Conservation (phyloP, 345 rosid genomes). For the Rubroshorea leprosula region DNA sequence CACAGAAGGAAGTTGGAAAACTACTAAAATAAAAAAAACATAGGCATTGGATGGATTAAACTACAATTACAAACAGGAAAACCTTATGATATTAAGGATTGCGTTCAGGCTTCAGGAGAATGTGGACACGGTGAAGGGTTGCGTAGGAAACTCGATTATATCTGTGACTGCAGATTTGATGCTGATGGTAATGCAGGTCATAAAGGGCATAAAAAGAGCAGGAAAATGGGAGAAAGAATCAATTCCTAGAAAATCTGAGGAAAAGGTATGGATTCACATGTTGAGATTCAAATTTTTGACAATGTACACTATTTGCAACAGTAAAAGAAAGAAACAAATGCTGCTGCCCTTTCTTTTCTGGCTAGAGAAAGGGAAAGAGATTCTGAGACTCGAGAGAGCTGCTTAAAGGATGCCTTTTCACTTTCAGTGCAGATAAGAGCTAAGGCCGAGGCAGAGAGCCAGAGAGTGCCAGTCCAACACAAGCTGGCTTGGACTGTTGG, state of each 20-base stretch:
- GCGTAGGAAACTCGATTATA: conserved; percentile 14
- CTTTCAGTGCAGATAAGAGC: conserved; percentile 9
- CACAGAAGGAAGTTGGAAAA: conserved; percentile 2
- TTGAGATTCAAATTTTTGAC: background rate
- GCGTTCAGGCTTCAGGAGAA: conserved; percentile 32
- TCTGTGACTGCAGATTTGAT: conserved; percentile 23
- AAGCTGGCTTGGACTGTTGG: conserved; percentile 42
- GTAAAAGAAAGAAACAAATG: no score
- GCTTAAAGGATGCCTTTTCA: conserved; percentile 10
- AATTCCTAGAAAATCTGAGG: conserved; percentile 4
- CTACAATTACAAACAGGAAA: conserved; percentile 7
- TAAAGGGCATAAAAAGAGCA: conserved; percentile 16
- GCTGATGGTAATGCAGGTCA: conserved; percentile 18
- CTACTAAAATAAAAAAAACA: background rate
- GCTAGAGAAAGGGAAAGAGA: background rate
- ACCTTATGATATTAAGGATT: conserved; percentile 18
- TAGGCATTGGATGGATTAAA: background rate
- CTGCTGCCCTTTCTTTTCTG: background rate
- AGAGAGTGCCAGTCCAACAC: conserved; percentile 41
- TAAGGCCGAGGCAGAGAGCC: conserved; percentile 11
- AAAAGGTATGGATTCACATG: conserved; percentile 14
- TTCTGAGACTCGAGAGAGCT: background rate
- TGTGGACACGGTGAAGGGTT: conserved; percentile 23
- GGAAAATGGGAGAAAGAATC: conserved; percentile 18
- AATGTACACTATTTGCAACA: background rate